A percentile compares a stretch with the other conserved stretches of the same genome.
Conservation (phyloP, 2,329 filamentous ascomycete genomes). For the Corniculantispora saksenae region DNA sequence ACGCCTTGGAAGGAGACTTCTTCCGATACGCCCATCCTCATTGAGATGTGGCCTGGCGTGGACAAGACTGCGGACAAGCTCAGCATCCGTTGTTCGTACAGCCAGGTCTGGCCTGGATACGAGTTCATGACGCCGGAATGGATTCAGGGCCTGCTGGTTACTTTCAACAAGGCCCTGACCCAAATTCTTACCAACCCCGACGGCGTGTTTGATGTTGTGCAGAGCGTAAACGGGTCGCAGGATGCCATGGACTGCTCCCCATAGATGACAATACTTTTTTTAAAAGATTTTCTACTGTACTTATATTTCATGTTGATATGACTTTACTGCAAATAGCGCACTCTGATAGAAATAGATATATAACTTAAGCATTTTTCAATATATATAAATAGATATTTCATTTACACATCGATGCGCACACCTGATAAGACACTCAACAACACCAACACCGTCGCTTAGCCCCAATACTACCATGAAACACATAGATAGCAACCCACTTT, state of each 20-base stretch:
- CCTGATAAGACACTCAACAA: too few species aligned
- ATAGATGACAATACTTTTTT: neutral
- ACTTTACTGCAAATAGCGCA: neutral
- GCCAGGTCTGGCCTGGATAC: conserved; percentile 15
- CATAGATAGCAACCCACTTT: neutral
- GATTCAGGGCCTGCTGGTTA: conserved; percentile 16
- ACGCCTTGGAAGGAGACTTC: conserved; percentile 19
- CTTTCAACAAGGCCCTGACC: conserved; percentile 16
- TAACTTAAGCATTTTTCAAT: neutral
- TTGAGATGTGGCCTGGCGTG: conserved; percentile 18
- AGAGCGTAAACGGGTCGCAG: neutral
- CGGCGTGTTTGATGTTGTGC: conserved; percentile 13
- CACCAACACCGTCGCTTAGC: too few species aligned
- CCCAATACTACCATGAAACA: neutral
- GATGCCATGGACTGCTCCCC: conserved; percentile 12
- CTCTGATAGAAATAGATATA: neutral
- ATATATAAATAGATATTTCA: neutral
- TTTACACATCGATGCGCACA: neutral
- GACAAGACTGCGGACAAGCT: conserved; percentile 10
- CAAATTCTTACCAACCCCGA: conserved; percentile 15
- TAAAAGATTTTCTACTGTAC: neutral
- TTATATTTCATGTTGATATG: neutral
- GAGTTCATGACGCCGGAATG: conserved; percentile 20
- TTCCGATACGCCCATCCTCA: conserved; percentile 12
- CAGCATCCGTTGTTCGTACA: conserved; percentile 17